Percentiles rank a stretch among this genome's conserved stretches.
Conservation (phyloP, 129 eudicot genomes). For the Rutidosis leptorrhynchoides region DNA sequence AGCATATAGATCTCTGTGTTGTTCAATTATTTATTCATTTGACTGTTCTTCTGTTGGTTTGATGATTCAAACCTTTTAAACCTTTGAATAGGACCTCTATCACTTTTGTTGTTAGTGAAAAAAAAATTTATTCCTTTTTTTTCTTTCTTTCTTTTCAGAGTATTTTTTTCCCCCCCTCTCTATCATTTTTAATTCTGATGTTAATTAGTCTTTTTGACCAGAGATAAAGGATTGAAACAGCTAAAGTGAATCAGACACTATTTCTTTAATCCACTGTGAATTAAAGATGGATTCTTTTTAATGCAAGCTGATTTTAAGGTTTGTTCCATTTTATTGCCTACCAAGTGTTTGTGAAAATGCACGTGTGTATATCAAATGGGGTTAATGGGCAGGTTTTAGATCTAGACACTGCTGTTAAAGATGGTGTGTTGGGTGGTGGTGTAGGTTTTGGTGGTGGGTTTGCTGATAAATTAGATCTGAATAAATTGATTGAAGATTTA, state of each 20-base stretch:
- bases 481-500: slow-evolving; percentile 43
- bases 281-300: slow-evolving; percentile 29
- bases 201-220: slow-evolving; percentile 55
- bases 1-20: slow-evolving; percentile 37
- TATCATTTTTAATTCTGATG: slow-evolving; percentile 27
- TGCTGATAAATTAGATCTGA: slow-evolving; percentile 55
- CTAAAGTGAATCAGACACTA: slow-evolving; percentile 35
- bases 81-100: slow-evolving; percentile 38
- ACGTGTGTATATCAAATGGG: slow-evolving; percentile 44
- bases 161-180: too few species aligned
- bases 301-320: slow-evolving; percentile 26
- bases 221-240: slow-evolving; percentile 27
- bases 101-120: slow-evolving; percentile 38
- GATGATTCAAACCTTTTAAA: slow-evolving; percentile 48
- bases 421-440: slow-evolving; percentile 52
- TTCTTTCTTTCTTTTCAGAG: slow-evolving; percentile 6
- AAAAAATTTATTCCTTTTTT: background rate
- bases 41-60: slow-evolving; percentile 43
- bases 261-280: slow-evolving; percentile 14
- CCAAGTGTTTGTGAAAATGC: slow-evolving; percentile 48
- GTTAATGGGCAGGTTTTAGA: slow-evolving; percentile 51
- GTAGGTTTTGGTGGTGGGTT: slow-evolving; percentile 42
- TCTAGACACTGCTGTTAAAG: slow-evolving; percentile 71
- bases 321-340: background rate
- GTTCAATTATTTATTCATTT: slow-evolving; percentile 28